Percentiles rank a stretch among this genome's conserved stretches.
phyloP scores from a whole-genome alignment of 2,329 filamentous ascomycete genomes.

The Chalara sp. region DNA sequence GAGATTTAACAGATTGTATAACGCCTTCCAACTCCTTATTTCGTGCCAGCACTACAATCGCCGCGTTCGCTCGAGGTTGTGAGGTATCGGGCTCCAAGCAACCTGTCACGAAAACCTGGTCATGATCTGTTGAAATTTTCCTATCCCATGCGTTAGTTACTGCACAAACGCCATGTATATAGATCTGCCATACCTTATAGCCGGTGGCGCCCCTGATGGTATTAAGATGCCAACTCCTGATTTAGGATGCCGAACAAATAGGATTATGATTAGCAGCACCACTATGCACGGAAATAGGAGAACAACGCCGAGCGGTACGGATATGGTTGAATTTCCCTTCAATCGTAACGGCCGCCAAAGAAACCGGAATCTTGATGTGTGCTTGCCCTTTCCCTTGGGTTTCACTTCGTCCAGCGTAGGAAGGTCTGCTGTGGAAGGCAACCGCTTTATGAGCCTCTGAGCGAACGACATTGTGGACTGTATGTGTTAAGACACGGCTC shows the following conservation, averaged over 20 bases:
- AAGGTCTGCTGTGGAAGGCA: constrained; percentile 38
- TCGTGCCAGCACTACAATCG: constrained; percentile 88
- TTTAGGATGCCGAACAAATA: constrained; percentile 83
- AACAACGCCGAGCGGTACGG: constrained; percentile 86
- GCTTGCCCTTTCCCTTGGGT: constrained; percentile 31
- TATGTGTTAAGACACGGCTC: background rate
- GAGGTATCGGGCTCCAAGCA: constrained; percentile 77
- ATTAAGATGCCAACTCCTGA: constrained; percentile 77
- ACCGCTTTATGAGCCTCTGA: constrained; percentile 44
- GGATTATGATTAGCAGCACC: constrained; percentile 80
- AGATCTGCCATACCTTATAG: constrained; percentile 62
- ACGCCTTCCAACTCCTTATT: constrained; percentile 97
- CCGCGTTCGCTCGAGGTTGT: constrained; percentile 81
- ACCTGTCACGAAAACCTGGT: constrained; percentile 91
- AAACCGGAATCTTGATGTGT: constrained; percentile 58
- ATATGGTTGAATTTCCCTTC: constrained; percentile 86
- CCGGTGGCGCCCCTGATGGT: constrained; percentile 79
- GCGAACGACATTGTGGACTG: constrained; percentile 41
- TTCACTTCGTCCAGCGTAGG: constrained; percentile 38
- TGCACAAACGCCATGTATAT: background rate
- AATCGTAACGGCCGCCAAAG: constrained; percentile 81
- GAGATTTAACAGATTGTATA: constrained; percentile 92
- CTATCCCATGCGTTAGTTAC: constrained; percentile 36
- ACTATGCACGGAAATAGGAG: constrained; percentile 89
- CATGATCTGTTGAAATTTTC: constrained; percentile 94